Conservation (phyloP, 192 early-diverging fungal species). For the Umbelopsis isabellina region DNA sequence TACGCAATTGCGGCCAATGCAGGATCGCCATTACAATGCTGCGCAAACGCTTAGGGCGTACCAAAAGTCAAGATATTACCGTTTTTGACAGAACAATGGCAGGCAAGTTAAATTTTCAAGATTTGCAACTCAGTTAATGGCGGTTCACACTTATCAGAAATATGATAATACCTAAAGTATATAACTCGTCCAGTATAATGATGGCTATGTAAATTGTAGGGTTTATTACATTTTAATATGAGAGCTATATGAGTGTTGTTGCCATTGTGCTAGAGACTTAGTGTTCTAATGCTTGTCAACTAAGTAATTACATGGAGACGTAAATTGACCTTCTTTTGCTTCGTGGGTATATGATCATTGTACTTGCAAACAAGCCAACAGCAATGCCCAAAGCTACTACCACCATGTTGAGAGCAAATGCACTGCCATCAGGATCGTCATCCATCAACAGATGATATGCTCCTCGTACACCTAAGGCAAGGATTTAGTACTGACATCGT, state of each 20-base stretch:
- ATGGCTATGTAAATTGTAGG: too few species aligned
- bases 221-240: too few species aligned
- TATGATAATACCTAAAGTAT: too few species aligned
- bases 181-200: too few species aligned
- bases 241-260: too few species aligned
- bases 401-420: constrained; percentile 52
- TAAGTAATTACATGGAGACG: not conserved
- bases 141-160: too few species aligned
- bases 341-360: constrained; percentile 41
- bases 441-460: constrained; percentile 31
- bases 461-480: constrained; percentile 20
- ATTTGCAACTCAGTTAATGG: too few species aligned
- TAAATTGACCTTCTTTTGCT: constrained; percentile 12
- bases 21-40: not conserved
- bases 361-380: constrained; percentile 49
- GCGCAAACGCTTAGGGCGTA: not conserved
- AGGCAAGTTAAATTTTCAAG: too few species aligned
- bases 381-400: constrained; percentile 45
- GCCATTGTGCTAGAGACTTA: too few species aligned
- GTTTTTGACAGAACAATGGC: too few species aligned
- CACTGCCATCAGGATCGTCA: constrained; percentile 26
- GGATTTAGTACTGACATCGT: not conserved
- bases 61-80: too few species aligned
- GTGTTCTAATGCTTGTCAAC: too few species aligned
- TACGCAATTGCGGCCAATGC: constrained; percentile 4